Base-by-base conservation (phyloP, 805 yeast species). In the Tetrapisispora nanseiensis region DNA sequence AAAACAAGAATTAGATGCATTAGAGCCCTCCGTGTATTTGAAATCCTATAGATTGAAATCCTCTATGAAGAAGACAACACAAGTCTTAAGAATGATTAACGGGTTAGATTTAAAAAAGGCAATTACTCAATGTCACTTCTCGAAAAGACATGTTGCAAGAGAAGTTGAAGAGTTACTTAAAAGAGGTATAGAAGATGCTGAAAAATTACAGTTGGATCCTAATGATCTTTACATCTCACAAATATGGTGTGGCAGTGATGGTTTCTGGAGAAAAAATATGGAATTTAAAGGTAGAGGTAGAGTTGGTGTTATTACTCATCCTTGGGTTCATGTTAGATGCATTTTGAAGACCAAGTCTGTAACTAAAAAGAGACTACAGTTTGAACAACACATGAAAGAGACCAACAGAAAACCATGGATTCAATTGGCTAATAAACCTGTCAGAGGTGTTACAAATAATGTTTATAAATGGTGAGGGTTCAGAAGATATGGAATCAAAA, bases 161-260 rank as follows among this genome's bases (percentile, higher is more conserved):
- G 95, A 87, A 49, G 72, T 87, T 42, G 89, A 80, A 40, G 82
- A 78, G 47, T 66, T 89, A 63, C 71, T 90, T 47, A 77, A 79
- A 54, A 69, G 75, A 39, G 95, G 94, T 9, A 55, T 85, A 27
- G 70, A 75, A 37, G 86, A 85, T 55, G 86, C 89, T 19, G 67
- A 74, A 44, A 67, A 66, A 31, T 62, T 82, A 49, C 78, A 79
- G 3, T 62, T 82, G 46, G 64, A 79, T 46, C 73, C 77, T 20
- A 74, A 80, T 45, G 74, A 74, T 30, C 61, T 87, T 33, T 85
- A 81, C 54, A 74, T 90, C 43, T 76, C 80, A 34, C 84, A 84
- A 56, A 76, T 87, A 45, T 90, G 97, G 97, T 79, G 79, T 22
- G 97, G 96, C 33, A 79, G 87, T 44, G 97, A 90, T 62, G 95